Conservation (phyloP, 1,284 basidiomycete genomes). For the Erythrobasidium hasegawianum region DNA sequence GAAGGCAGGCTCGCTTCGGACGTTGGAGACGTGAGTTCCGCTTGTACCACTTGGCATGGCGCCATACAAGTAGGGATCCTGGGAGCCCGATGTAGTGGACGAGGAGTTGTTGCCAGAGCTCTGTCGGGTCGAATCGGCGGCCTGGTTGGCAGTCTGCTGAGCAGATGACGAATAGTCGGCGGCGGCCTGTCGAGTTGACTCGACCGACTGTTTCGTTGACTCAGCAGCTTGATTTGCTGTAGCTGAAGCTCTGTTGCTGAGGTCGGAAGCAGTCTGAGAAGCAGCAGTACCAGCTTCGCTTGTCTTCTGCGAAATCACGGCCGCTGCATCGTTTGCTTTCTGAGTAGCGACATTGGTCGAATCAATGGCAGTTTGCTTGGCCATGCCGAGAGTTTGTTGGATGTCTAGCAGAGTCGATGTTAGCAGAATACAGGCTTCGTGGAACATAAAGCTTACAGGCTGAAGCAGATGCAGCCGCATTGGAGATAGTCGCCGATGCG, state of each 20-base stretch:
- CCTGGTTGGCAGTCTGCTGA: background rate
- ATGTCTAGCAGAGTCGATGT: no score
- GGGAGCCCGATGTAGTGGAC: background rate
- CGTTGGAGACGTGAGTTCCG: no score
- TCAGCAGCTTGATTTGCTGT: slow-evolving; percentile 13
- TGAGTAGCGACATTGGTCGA: no score
- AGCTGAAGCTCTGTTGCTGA: slow-evolving; percentile 16
- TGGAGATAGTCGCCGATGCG: background rate
- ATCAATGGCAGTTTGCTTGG: no score
- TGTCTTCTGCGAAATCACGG: slow-evolving; percentile 1
- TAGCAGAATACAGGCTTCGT: no score
- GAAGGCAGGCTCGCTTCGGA: no score
- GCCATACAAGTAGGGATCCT: background rate
- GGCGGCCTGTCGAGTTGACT: background rate
- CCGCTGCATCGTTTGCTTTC: slow-evolving; percentile 8
- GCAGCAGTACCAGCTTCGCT: slow-evolving; percentile 2
- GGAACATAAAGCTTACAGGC: no score
- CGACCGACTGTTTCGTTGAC: background rate
- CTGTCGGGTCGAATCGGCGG: background rate
- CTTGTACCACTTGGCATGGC: no score
- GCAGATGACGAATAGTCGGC: slow-evolving; percentile 7
- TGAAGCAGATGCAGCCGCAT: slow-evolving; percentile 10
- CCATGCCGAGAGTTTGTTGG: background rate
- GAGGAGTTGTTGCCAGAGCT: background rate
- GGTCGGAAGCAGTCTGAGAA: slow-evolving; percentile 16